These are phyloP conservation scores for Rhizopus microsporus DNA, from an alignment of 371 early-diverging fungal species.

Conservation along the genomic window DNA sequence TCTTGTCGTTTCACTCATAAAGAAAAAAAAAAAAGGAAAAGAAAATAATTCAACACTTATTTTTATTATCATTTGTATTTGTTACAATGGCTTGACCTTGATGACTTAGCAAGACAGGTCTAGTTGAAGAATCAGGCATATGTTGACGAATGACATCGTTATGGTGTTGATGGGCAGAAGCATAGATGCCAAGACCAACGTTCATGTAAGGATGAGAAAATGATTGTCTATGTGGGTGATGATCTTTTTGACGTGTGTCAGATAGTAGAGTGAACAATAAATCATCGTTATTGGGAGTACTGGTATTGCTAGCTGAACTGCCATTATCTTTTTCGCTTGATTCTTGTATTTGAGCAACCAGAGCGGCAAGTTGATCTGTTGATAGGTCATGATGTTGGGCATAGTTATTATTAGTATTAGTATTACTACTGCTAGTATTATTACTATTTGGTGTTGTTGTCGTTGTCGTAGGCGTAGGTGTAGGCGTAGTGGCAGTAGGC, in stretches of 20 bases:
- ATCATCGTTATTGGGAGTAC: slow-evolving; percentile 8
- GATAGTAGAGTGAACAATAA: slow-evolving; percentile 20
- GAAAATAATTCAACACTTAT: slow-evolving; percentile 1
- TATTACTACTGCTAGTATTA: slow-evolving; percentile 2
- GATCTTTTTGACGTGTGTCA: slow-evolving; percentile 12
- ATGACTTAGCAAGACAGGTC: slow-evolving; percentile 24
- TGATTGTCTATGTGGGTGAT: slow-evolving; percentile 9
- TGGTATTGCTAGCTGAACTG: background rate
- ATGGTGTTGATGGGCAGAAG: slow-evolving; percentile 56
- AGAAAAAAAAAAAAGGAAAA: too few relatives aligned
- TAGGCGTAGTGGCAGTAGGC: background rate
- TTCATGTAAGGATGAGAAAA: slow-evolving; percentile 36
- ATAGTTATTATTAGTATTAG: background rate
- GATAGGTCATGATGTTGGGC: slow-evolving; percentile 2
- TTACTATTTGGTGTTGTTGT: background rate
- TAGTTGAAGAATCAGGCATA: slow-evolving; percentile 26
- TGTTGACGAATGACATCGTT: slow-evolving; percentile 53
- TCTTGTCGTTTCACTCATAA: too few relatives aligned
- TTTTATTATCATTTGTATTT: background rate
- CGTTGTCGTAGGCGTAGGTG: background rate
- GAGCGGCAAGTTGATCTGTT: slow-evolving; percentile 18
- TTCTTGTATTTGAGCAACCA: slow-evolving; percentile 28
- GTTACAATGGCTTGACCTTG: slow-evolving; percentile 28
- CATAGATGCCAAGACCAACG: slow-evolving; percentile 52
- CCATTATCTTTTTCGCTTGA: slow-evolving; percentile 7